Base-by-base conservation (phyloP, 2,329 filamentous ascomycete species). In the Cladosporium cucumerinum region DNA sequence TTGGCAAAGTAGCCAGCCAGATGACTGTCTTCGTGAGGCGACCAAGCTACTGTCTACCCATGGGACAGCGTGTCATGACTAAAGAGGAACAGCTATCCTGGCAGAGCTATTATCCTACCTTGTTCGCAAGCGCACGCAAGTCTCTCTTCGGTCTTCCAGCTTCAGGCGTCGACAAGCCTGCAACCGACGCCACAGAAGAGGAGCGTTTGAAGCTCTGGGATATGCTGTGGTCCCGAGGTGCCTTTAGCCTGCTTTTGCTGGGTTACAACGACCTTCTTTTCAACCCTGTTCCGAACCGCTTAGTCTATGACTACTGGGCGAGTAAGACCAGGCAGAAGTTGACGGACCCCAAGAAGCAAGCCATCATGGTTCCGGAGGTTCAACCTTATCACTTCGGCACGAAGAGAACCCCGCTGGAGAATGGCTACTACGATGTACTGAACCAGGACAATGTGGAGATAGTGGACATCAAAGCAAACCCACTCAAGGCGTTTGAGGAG, bases 1-100 rank as follows among this genome's bases (percentile, higher is more conserved):
- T 73, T 2, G 71, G 71, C 46, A 73, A 72, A 36, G 69, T 71
- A 12, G 71, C 69, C 11, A 59, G 60, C 1, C 77, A 73, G 5
- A 72, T 90, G 1, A 81, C 78, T 1, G 84, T 90, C 26, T 89
- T 89, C 74, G 86, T 89, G 69, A 81, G 88, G 16, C 89, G 87
- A 0, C 87, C 88, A 0, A 90, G 89, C 65, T 78, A 88, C 5
- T 85, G 85, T 0, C 70, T 90, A 1, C 86, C 87, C 0, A 88
- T 90, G 85, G 78, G 81, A 2, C 81, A 83, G 63, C 76, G 79
- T 3, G 48, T 75, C 1, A 76, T 87, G 43, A 82, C 80, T 0
- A 74, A 72, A 2, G 78, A 81, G 54, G 83, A 87, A 66, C 84
- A 89, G 69, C 75, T 83, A n/a, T 70, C 73, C 4, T 73, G 75